Conservation (phyloP, 352 stramenopile species). For the Globisporangium iwayamae region DNA sequence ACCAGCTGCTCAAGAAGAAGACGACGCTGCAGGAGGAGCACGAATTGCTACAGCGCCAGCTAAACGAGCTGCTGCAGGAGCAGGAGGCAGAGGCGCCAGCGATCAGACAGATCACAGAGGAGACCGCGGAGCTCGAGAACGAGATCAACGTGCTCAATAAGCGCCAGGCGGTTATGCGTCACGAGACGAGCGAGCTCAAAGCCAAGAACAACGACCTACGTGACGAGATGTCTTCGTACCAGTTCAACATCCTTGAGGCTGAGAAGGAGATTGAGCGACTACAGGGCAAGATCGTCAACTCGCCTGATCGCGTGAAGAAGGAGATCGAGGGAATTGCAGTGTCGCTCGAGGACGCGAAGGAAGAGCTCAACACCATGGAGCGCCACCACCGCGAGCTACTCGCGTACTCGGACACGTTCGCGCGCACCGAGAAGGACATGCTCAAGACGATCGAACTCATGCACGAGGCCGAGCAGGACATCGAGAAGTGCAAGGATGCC, state of each 20-base stretch:
- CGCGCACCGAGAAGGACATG: conserved; percentile 66
- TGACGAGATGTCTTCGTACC: conserved; percentile 58
- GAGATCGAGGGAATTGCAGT: conserved; percentile 56
- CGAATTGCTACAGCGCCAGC: conserved; percentile 50
- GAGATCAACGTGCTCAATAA: conserved; percentile 92
- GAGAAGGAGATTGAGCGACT: conserved; percentile 81
- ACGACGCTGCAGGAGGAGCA: conserved; percentile 59
- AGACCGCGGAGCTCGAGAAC: conserved; percentile 80
- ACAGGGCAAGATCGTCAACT: conserved; percentile 86
- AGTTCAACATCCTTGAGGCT: conserved; percentile 83
- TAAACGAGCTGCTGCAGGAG: conserved; percentile 56
- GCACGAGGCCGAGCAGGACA: conserved; percentile 57
- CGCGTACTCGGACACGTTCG: conserved; percentile 62
- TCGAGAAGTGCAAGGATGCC: conserved; percentile 58
- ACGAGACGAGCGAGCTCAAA: conserved; percentile 83
- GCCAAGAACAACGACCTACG: conserved; percentile 73
- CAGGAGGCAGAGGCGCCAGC: conserved; percentile 52
- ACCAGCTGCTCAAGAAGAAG: conserved; percentile 44
- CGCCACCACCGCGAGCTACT: conserved; percentile 52
- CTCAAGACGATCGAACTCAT: conserved; percentile 59
- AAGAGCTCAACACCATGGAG: conserved; percentile 64
- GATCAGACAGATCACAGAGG: conserved; percentile 59
- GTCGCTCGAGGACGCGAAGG: conserved; percentile 68
- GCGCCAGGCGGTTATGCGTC: conserved; percentile 80
- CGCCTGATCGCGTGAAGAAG: conserved; percentile 80